Conservation (phyloP, 495 filamentous ascomycete genomes). For the Hypoxylon lienhwacheense region DNA sequence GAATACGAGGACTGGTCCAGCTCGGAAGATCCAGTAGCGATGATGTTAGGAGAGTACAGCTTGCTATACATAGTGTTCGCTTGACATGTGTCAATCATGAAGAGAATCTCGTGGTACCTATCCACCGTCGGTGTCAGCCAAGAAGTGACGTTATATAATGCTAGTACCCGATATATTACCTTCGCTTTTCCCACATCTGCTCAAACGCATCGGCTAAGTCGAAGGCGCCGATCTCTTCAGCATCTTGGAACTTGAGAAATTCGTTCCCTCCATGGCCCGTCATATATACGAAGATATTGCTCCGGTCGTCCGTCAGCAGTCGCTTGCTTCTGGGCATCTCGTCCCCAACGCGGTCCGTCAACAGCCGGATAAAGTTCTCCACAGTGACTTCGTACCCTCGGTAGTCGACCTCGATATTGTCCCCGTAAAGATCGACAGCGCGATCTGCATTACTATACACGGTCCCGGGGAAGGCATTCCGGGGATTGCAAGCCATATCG, state of each 20-base stretch:
- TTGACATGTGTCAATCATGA: slow-evolving; percentile 99
- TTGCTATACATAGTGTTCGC: slow-evolving; percentile 99
- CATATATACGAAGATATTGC: slow-evolving; percentile 98
- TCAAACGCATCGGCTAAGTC: slow-evolving; percentile 97
- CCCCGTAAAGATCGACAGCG: slow-evolving; percentile 92
- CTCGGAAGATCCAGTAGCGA: slow-evolving; percentile 91
- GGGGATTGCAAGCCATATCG: slow-evolving; percentile 99
- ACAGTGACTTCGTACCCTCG: slow-evolving; percentile 98
- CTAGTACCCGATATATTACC: slow-evolving; percentile 54
- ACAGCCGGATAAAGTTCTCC: slow-evolving; percentile 93
- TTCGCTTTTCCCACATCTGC: slow-evolving; percentile 99
- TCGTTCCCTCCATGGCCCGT: slow-evolving; percentile 98
- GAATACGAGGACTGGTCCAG: slow-evolving; percentile 94
- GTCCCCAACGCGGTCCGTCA: slow-evolving; percentile 90
- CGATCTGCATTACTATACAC: slow-evolving; percentile 98
- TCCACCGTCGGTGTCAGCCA: slow-evolving; percentile 3
- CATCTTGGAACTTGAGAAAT: slow-evolving; percentile 97
- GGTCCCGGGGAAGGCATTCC: slow-evolving; percentile 95
- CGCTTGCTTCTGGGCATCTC: slow-evolving; percentile 94
- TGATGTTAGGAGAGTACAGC: slow-evolving; percentile 95
- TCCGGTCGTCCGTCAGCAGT: slow-evolving; percentile 86
- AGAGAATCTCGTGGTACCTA: slow-evolving; percentile 89
- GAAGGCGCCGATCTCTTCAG: slow-evolving; percentile 94
- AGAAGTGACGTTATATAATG: slow-evolving; percentile 1
- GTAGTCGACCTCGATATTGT: slow-evolving; percentile 99